A percentile compares a stretch with the other conserved stretches of the same genome.
Evolutionary conservation across 345 rosid species (phyloP).

Genomic region (Aquilaria sinensis): DNA sequence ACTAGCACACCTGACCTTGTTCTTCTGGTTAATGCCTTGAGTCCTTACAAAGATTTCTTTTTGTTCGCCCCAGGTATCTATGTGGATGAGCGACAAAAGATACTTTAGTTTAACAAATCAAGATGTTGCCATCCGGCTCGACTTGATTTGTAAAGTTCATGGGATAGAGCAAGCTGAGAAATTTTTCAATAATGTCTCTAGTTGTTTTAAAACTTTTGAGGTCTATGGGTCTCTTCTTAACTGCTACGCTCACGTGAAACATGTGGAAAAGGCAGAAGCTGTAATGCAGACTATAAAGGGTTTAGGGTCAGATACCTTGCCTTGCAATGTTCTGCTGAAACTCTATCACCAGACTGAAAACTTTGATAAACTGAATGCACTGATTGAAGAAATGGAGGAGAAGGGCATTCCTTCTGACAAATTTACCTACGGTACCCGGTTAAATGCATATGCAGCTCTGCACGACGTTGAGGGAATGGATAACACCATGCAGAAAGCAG

Average conservation of each 20-base stretch:
- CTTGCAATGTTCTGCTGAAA: slow-evolving; percentile 22
- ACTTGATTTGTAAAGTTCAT: slow-evolving; percentile 27
- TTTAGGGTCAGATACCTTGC: slow-evolving; percentile 16
- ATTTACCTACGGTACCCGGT: too few species aligned
- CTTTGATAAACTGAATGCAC: slow-evolving; percentile 16
- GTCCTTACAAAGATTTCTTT: too few species aligned
- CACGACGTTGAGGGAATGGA: slow-evolving; percentile 14
- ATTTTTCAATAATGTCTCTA: slow-evolving; percentile 24
- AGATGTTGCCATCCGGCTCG: slow-evolving; percentile 31
- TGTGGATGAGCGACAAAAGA: slow-evolving; percentile 39
- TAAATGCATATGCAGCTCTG: too few species aligned
- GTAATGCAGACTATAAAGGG: slow-evolving; percentile 26
- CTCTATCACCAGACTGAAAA: slow-evolving; percentile 23
- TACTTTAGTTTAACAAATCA: slow-evolving; percentile 3
- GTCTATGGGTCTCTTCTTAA: slow-evolving; percentile 32
- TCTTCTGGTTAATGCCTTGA: too few species aligned
- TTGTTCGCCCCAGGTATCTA: slow-evolving; percentile 23
- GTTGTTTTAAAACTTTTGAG: slow-evolving; percentile 4
- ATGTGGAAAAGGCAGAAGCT: slow-evolving; percentile 36
- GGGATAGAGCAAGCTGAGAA: slow-evolving; percentile 33
- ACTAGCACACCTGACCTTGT: too few species aligned
- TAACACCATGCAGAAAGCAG: slow-evolving; percentile 18
- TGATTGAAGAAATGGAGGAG: slow-evolving; percentile 28
- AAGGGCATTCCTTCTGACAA: background rate
- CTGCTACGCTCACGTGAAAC: slow-evolving; percentile 24